Percentiles rank a stretch among this genome's conserved stretches.
phyloP scores from a whole-genome alignment of 768 basidiomycete species.

The Phanerodontia chrysosporium region DNA sequence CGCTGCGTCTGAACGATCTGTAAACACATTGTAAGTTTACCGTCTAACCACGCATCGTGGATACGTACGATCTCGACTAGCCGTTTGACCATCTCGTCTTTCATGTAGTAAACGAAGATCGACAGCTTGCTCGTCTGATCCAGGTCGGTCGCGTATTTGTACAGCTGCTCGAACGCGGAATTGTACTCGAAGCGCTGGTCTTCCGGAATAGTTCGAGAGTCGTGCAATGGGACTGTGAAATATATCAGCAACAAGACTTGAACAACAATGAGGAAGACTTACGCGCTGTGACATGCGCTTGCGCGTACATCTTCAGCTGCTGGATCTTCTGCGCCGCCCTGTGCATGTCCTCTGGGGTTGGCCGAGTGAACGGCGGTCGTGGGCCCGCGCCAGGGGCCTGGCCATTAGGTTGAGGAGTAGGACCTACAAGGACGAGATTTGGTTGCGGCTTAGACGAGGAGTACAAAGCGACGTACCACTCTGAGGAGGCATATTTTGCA shows the following conservation, averaged over 20 bases:
- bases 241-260: background rate
- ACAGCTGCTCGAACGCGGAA: background rate
- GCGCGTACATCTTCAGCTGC: background rate
- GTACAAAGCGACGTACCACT: background rate
- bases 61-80: conserved; percentile 1
- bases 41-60: too few species aligned
- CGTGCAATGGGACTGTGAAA: background rate
- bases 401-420: background rate
- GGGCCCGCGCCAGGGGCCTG: background rate
- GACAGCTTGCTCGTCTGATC: background rate
- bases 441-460: too few species aligned
- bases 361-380: background rate
- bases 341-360: background rate
- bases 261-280: background rate
- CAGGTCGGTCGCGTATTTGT: background rate
- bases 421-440: too few species aligned
- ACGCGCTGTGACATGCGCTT: background rate
- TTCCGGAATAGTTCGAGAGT: background rate
- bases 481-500: background rate
- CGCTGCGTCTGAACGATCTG: background rate
- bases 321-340: background rate
- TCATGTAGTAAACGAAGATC: background rate
- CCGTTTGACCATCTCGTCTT: background rate
- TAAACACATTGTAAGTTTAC: background rate
- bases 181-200: background rate